A percentile compares a stretch with the other conserved stretches of the same genome.
Evolutionary conservation across 768 basidiomycete species (phyloP).

Genomic region (Russula dissimulans): DNA sequence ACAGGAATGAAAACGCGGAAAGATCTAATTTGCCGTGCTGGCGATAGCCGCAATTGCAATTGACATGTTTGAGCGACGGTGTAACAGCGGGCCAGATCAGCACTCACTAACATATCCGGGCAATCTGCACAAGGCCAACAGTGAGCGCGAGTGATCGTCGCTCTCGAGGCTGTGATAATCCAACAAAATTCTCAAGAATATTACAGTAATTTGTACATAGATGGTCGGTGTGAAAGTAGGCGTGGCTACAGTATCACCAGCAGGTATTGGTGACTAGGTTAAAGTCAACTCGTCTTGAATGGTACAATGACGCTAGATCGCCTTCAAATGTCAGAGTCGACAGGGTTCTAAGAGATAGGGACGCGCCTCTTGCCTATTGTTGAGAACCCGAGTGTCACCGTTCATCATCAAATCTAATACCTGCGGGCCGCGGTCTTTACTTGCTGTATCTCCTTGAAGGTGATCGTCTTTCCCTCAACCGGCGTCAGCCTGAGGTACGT

Average conservation of each 20-base stretch:
- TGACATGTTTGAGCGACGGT: no score
- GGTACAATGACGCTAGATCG: conserved; percentile 46
- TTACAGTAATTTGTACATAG: neutral
- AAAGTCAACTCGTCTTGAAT: conserved; percentile 27
- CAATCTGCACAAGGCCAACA: no score
- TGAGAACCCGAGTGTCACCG: conserved; percentile 46
- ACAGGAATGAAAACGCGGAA: no score
- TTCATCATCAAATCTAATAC: conserved; percentile 47
- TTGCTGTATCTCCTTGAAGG: conserved; percentile 39
- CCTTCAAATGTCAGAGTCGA: conserved; percentile 27
- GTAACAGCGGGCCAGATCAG: no score
- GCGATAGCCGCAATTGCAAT: no score
- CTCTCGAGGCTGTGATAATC: no score
- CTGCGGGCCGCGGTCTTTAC: conserved; percentile 27
- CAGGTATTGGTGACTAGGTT: no score
- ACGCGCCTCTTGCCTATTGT: conserved; percentile 50
- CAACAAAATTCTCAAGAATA: neutral
- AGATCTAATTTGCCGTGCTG: no score
- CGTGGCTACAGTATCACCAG: no score
- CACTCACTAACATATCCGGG: no score
- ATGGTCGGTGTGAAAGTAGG: neutral
- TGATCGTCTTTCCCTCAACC: conserved; percentile 46
- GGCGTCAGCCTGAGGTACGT: conserved; percentile 55
- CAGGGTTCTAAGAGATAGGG: neutral
- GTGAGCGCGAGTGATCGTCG: no score